Evolutionary conservation across 108 stramenopile species (phyloP), one percentile per base, ranked within the genome.

Genomic region (Mediolabrus comicus): DNA sequence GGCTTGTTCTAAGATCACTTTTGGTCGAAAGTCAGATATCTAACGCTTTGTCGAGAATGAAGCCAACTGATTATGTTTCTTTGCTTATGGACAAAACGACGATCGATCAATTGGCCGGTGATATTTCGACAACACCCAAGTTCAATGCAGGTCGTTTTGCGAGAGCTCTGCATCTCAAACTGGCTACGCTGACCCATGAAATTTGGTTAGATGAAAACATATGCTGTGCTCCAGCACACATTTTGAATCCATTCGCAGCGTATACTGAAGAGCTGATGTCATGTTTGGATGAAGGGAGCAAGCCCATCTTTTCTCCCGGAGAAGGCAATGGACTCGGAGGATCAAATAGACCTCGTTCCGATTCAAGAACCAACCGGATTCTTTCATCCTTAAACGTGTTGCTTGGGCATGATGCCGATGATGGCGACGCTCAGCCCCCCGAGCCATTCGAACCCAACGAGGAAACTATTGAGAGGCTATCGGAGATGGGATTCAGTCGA

Each of bases 401-500:
- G 63, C 53, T 59, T 36, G 53, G 59, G 14, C 66, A 57, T 22
- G 31, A 10, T 13, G 59, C 34, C 56, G 13, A 46, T 26, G 22
- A 63, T 17, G 75, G 43, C 28, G 79, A 71, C 8, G 74, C 59
- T 19, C 32, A 41, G 75, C 16, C 26, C 16, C 8, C 41, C 65
- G 76, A 80, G 58, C 68, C 62, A 2, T 94, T 96, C 72, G 87
- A 79, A 59, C 84, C 95, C 10, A 87, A 81, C 54, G 97, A 96
- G 56, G 89, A 86, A 26, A 64, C 87, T 32, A 83, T 95, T 41
- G 67, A 78, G 2, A 75, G 82, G 43, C 69, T 97, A 11, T 62
- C 66, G 31, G 97, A 96, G 57, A 95, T 97, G 97, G 95, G 97
- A 35, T 96, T 97, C 65, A 67, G 60, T 29, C 86, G 95, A 32